Conservation (phyloP, 768 basidiomycete genomes). For the Pleurotus tuber-regium region DNA sequence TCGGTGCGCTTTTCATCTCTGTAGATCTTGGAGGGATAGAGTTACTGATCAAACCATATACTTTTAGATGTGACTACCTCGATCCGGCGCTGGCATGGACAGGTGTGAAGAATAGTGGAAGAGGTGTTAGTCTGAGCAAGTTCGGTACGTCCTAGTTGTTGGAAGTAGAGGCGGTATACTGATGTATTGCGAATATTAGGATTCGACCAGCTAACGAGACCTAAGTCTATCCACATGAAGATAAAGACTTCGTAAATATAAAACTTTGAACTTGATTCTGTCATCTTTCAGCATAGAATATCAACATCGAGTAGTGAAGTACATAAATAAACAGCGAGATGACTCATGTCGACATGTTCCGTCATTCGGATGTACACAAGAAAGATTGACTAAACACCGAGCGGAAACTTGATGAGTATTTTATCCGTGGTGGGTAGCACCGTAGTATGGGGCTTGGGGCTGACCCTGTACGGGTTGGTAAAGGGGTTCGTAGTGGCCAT, state of each 20-base stretch:
- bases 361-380: too few species aligned
- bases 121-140: conserved; percentile 87
- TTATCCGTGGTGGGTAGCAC: conserved; percentile 17
- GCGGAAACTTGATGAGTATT: too few species aligned
- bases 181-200: conserved; percentile 41
- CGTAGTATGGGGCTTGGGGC: conserved; percentile 18
- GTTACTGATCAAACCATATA: background rate
- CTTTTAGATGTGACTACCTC: conserved; percentile 72
- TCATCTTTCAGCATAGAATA: too few species aligned
- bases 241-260: conserved; percentile 45
- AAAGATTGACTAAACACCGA: too few species aligned
- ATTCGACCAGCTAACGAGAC: conserved; percentile 81
- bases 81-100: conserved; percentile 96
- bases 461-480: conserved; percentile 15
- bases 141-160: conserved; percentile 57
- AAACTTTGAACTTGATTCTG: background rate
- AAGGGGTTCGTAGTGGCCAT: conserved; percentile 25
- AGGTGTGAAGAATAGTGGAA: conserved; percentile 90
- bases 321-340: too few species aligned
- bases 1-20: conserved; percentile 40
- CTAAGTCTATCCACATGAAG: conserved; percentile 84
- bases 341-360: too few species aligned
- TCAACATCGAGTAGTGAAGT: too few species aligned
- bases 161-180: background rate
- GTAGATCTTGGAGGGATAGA: too few species aligned